Base-by-base conservation (phyloP, 192 early-diverging fungal species). In the Backusella luteola region DNA sequence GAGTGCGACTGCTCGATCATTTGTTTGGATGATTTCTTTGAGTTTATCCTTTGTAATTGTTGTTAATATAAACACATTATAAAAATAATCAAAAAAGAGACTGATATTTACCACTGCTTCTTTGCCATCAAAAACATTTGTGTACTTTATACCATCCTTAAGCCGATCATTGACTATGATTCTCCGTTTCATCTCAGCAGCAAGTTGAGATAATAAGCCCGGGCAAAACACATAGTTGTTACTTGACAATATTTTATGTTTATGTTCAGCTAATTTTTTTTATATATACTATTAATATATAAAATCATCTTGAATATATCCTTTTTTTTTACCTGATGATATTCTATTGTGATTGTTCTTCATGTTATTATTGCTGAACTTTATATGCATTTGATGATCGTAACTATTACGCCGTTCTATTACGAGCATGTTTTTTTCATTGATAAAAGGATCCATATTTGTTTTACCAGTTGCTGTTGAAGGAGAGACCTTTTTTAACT, bases 1-100 rank as follows among this genome's bases (percentile, higher is more conserved):
- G 26, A 98, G 82, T 6, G 95, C 94, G 67, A 95, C 81, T 68
- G 94, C 91, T 71, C 96, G 89, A 81, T 98, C 94, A 2, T 86
- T 90, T 2, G 94, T 93, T 69, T 89, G 85, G 76, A 96, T 92
- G 21, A 97, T 92, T 14, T 86, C 84, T 32, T 87, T 86, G 34
- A 97, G 85, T 44, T 91, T 92, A 78, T 79, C 78, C 78, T 79
- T 69, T 41, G 8, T 8, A 35, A 36, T 21, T 34, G 34, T 41
- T 69, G 9, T 36, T 32, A n/a, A 36, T n/a, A 67, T 67, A 67
- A n/a, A 6, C 7, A 34, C 36, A n/a, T 67, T 19, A 32, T 67
- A 67, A 66, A 66, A 44, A 52, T 36, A 32, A 32, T 32, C 2
- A 73, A 21, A 34, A 52, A 72, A 26, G 49, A 12, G 35, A 32